Conservation (phyloP, 176 grass and related monocot species). For the Elymus sibiricus region DNA sequence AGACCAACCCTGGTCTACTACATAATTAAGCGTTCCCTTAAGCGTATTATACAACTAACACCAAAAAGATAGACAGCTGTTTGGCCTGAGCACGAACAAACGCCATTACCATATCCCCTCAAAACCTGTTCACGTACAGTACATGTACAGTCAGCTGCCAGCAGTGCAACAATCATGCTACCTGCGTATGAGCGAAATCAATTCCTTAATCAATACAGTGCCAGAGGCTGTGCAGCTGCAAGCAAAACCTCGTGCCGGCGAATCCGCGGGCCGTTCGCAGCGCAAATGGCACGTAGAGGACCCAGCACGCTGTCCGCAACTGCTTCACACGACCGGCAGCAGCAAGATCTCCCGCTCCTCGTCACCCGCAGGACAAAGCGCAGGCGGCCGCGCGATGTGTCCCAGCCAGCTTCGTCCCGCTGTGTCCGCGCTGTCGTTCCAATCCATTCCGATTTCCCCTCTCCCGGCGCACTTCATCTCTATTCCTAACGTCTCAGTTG, state of each 20-base stretch:
- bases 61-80: neutral
- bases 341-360: neutral
- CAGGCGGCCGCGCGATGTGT: neutral
- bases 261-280: neutral
- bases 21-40: no score
- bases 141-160: neutral
- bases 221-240: neutral
- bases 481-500: no score
- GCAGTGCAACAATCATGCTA: neutral
- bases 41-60: neutral
- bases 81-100: neutral
- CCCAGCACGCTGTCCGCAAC: neutral
- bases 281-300: constrained; percentile 20
- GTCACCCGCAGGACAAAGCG: neutral
- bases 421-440: constrained; percentile 9
- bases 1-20: no score
- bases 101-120: neutral
- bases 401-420: constrained; percentile 10
- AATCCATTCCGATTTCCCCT: neutral
- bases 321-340: neutral
- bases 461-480: neutral
- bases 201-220: neutral
- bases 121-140: neutral
- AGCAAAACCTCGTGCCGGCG: neutral
- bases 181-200: no score